phyloP scores from a whole-genome alignment of 495 filamentous ascomycete genomes.

The Chaetomidium leptoderma region DNA sequence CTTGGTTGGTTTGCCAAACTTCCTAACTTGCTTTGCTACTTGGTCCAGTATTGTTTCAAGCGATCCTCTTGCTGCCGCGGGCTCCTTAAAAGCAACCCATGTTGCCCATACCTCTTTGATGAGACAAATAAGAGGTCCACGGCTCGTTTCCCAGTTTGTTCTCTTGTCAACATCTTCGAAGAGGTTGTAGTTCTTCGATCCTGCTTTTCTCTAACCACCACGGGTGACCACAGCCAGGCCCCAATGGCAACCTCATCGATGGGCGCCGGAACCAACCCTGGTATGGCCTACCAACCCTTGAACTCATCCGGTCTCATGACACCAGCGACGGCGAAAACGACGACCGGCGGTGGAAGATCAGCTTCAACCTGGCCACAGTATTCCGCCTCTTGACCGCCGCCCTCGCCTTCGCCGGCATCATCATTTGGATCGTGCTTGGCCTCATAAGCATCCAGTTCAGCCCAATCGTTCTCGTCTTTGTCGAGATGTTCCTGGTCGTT shows the following conservation, averaged over 20 bases:
- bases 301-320: not conserved
- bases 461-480: not conserved
- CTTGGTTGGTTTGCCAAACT: too few relatives aligned
- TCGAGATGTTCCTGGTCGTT: conserved; percentile 13
- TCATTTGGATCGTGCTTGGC: conserved; percentile 1
- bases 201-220: not conserved
- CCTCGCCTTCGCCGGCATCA: conserved; percentile 8
- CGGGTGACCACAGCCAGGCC: not conserved
- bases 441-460: not conserved
- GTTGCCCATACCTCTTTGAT: too few relatives aligned
- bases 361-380: not conserved
- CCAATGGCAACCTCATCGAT: not conserved
- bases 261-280: not conserved
- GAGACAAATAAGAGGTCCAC: too few relatives aligned
- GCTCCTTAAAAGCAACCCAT: too few relatives aligned
- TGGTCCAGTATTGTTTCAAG: too few relatives aligned
- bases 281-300: conserved; percentile 13
- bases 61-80: too few relatives aligned
- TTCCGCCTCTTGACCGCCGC: not conserved
- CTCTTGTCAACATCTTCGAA: not conserved
- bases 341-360: not conserved
- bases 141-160: too few relatives aligned
- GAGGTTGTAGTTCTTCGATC: not conserved
- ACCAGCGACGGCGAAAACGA: not conserved
- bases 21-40: too few relatives aligned